Base-by-base conservation (phyloP, 2,329 filamentous ascomycete species). In the Ophiostoma fasciatum region DNA sequence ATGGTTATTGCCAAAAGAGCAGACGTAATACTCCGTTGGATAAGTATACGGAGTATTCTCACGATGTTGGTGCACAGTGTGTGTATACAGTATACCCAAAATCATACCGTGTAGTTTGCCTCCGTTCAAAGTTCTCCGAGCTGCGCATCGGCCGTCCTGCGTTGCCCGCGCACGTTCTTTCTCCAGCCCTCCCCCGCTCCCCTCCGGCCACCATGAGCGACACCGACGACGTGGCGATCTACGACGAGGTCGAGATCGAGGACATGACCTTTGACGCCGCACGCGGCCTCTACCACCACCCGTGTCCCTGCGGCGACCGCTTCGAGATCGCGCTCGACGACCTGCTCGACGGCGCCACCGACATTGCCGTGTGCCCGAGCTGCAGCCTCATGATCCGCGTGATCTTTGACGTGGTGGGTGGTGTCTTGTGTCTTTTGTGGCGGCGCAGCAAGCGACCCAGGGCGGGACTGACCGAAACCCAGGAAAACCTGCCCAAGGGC, bases 171-270 rank as follows among this genome's bases (percentile, higher is more conserved):
- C n/a, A n/a, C n/a, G n/a, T n/a, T n/a, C n/a, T n/a, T n/a, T n/a
- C n/a, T n/a, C n/a, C n/a, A n/a, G n/a, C n/a, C n/a, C n/a, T n/a
- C n/a, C n/a, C n/a, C n/a, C n/a, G n/a, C n/a, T n/a, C n/a, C n/a
- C 22, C 22, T 11, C 7, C 22, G 8, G 17, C 29, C 37, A 61
- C 46, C 38, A 78, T 77, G 73, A 66, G 74, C 25, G 74, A 77
- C 53, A 71, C 78, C 45, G 66, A 72, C 36, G 55, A 61, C 23
- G 58, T 79, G 39, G 75, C 79, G 47, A 82, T 94, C 55, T 96
- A 94, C 65, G 88, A 96, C 53, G 88, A 94, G 60, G 88, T 96
- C 59, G 88, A 96, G 57, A 94, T 96, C 63, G 88, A 96, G 58
- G 90, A 98, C 60, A 93, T 94, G 85, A 90, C 82, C 51, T 94